Base-by-base conservation (phyloP, 2,329 filamentous ascomycete species). In the Apiospora arundinis region DNA sequence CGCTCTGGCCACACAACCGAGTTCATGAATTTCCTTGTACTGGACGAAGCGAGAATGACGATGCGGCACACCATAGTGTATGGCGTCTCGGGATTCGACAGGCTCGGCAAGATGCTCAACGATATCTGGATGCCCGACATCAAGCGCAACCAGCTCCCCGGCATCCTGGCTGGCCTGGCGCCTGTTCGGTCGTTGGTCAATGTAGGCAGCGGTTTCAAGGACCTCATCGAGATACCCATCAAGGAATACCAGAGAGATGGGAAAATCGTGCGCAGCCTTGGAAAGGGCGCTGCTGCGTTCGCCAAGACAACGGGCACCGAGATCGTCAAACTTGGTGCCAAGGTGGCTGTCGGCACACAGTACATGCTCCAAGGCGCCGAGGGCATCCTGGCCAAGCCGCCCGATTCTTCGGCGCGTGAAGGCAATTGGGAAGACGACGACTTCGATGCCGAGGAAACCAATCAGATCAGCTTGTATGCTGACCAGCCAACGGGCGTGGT, bases 81-180 rank as follows among this genome's bases (percentile, higher is more conserved):
- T 76, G 96, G 97, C 40, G 90, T 97, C 0, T 91, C 91, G 9
- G 96, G 96, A 0, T 98, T 98, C 76, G 95, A 98, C 75, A 91
- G 93, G 68, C 87, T 99, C 2, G 95, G 96, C 70, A 90, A 95
- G 80, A 95, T 92, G 2, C 88, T 99, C 45, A 98, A 98, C 78
- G 94, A 97, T 79, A 93, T 98, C 60, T 99, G 96, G 96, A 97
- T 92, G 88, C 95, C 95, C 0, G 95, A 99, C 79, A 93, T 99
- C 70, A 94, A 93, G 79, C 86, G 89, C 21, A 97, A 95, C 75
- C 96, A 99, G 80, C 91, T 99, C 6, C 94, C 95, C 0, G 91
- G 92, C 1, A 93, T 99, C 0, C 88, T 99, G 46, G 93, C 95
- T 2, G 96, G 96, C 25, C 86, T 99, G 7, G 95, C 95, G 0